Conservation (phyloP, 2,329 filamentous ascomycete species). For the Apiospora aurea region DNA sequence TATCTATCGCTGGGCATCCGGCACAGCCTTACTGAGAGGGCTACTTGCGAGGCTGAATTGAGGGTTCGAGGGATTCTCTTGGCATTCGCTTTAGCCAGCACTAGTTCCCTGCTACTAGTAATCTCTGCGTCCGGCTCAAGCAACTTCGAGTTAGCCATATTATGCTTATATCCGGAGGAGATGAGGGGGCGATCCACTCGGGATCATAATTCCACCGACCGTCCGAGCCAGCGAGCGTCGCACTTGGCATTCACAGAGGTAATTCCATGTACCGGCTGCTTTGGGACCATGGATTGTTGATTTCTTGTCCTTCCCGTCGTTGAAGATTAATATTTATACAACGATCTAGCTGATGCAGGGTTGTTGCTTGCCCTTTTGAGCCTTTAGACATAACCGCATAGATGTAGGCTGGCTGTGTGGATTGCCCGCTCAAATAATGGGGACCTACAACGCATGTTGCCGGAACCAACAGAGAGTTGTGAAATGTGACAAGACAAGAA, state of each 20-base stretch:
- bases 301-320: background rate
- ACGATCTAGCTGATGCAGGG: background rate
- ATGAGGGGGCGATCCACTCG: slow-evolving; percentile 14
- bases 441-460: slow-evolving; percentile 2
- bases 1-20: slow-evolving; percentile 4
- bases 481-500: background rate
- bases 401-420: background rate
- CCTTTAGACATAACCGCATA: background rate
- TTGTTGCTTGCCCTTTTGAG: background rate
- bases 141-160: slow-evolving; percentile 6
- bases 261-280: background rate
- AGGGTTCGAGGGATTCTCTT: slow-evolving; percentile 21
- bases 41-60: slow-evolving; percentile 23
- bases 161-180: slow-evolving; percentile 11
- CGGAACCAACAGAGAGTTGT: slow-evolving; percentile 12
- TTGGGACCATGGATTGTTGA: background rate
- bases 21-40: slow-evolving; percentile 25
- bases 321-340: background rate
- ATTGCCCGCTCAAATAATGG: slow-evolving; percentile 15
- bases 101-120: slow-evolving; percentile 20
- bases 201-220: slow-evolving; percentile 14
- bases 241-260: background rate
- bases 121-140: background rate
- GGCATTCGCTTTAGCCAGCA: slow-evolving; percentile 16
- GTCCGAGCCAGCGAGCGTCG: background rate